These are phyloP conservation scores for Domatiomyces catenatus DNA, from an alignment of 2,329 filamentous ascomycete species.

Conservation along the genomic window DNA sequence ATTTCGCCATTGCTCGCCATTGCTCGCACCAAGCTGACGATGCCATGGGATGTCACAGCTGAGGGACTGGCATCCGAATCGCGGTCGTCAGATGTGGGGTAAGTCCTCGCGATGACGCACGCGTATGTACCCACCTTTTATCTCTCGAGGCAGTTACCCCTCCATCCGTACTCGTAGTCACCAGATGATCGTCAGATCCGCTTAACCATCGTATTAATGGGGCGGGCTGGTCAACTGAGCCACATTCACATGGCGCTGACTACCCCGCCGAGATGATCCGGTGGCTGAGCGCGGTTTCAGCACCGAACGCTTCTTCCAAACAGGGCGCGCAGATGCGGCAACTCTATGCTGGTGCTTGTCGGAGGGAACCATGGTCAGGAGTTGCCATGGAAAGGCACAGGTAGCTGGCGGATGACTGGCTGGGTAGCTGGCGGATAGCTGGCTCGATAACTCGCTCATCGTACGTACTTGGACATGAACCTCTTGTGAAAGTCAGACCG, in stretches of 20 bases:
- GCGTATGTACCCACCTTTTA: not conserved
- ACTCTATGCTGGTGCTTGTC: no score
- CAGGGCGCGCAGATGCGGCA: no score
- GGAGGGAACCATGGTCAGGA: no score
- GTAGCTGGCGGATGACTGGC: not conserved
- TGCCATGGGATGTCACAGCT: not conserved
- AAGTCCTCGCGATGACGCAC: not conserved
- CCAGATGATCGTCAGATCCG: not conserved
- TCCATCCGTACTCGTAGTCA: not conserved
- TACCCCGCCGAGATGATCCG: not conserved
- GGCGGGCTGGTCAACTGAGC: not conserved
- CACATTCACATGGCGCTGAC: not conserved
- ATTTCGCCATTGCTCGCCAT: not conserved
- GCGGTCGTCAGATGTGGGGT: not conserved
- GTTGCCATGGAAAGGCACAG: no score
- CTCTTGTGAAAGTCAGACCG: slow-evolving; percentile 94
- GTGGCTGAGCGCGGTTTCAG: not conserved
- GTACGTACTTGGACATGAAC: slow-evolving; percentile 59
- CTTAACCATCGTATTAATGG: not conserved
- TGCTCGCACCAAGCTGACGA: not conserved
- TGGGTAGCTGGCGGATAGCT: not conserved
- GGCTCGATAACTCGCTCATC: slow-evolving; percentile 19
- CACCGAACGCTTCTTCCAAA: no score
- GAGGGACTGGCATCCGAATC: not conserved
- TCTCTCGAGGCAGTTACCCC: not conserved